Evolutionary conservation across 192 early-diverging fungal species (phyloP).

Genomic region (Entophlyctis luteolus): DNA sequence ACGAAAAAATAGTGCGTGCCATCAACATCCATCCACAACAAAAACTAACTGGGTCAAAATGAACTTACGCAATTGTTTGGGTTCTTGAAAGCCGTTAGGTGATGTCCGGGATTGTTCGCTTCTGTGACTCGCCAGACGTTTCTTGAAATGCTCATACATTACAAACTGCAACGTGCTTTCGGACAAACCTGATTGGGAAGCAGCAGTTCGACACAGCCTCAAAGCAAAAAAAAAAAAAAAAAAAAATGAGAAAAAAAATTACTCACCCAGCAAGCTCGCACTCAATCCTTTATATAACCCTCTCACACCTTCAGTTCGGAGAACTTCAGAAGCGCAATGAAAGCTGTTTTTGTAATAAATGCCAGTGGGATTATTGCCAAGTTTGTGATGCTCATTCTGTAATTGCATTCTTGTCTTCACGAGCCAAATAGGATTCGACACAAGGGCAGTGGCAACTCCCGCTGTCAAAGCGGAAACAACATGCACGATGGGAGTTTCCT

Average conservation of each 20-base stretch:
- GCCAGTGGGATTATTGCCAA: neutral
- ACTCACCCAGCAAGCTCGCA: slow-evolving; percentile 75
- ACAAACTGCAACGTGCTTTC: slow-evolving; percentile 95
- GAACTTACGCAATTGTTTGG: neutral
- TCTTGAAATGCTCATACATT: slow-evolving; percentile 90
- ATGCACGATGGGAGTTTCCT: slow-evolving; percentile 77
- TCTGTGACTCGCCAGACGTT: slow-evolving; percentile 10
- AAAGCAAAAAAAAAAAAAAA: neutral
- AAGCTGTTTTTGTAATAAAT: slow-evolving; percentile 70
- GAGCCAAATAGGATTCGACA: slow-evolving; percentile 97
- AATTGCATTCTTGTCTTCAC: slow-evolving; percentile 95
- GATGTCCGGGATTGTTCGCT: neutral
- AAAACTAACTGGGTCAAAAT: too few relatives aligned
- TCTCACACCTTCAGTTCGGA: slow-evolving; percentile 73
- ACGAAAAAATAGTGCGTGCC: neutral
- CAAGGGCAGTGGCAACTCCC: slow-evolving; percentile 69
- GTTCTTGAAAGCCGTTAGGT: neutral
- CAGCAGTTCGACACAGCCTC: too few relatives aligned
- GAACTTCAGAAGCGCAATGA: slow-evolving; percentile 65
- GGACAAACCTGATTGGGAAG: slow-evolving; percentile 66
- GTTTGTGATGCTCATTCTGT: slow-evolving; percentile 42
- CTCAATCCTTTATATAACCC: slow-evolving; percentile 89
- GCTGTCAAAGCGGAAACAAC: slow-evolving; percentile 73
- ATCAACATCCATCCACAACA: too few relatives aligned
- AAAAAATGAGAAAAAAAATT: neutral